Evolutionary conservation across 2,329 filamentous ascomycete species (phyloP).

Genomic region (Aspergillus felis): DNA sequence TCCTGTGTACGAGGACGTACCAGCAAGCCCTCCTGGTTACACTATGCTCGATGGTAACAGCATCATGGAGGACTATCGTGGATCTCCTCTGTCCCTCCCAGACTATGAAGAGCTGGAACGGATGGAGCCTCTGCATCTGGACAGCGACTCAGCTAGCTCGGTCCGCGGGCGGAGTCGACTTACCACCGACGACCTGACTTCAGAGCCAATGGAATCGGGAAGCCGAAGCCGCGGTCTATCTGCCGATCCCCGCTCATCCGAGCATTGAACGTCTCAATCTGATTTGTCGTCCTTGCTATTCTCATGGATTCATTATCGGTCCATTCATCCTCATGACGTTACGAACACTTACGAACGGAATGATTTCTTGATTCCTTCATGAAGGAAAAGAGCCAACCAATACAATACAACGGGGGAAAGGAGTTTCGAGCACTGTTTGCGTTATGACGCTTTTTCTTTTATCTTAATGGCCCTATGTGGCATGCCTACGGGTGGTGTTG

Average conservation of each 20-base stretch:
- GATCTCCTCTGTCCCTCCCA: slow-evolving; percentile 37
- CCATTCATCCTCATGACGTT: slow-evolving; percentile 6
- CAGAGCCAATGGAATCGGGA: slow-evolving; percentile 10
- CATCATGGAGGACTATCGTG: slow-evolving; percentile 45
- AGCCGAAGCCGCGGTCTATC: slow-evolving; percentile 14
- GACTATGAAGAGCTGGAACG: slow-evolving; percentile 47
- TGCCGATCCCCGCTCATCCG: slow-evolving; percentile 8
- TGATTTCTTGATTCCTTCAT: slow-evolving; percentile 1
- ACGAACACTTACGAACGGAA: slow-evolving; percentile 14
- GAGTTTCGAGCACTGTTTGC: background rate
- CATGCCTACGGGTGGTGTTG: background rate
- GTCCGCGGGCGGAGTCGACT: slow-evolving; percentile 27
- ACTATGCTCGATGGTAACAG: slow-evolving; percentile 38
- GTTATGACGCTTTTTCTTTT: background rate
- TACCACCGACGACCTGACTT: slow-evolving; percentile 30
- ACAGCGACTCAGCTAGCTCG: slow-evolving; percentile 30
- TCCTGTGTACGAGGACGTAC: slow-evolving; percentile 90
- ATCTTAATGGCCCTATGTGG: background rate
- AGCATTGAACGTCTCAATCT: background rate
- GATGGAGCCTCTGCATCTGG: slow-evolving; percentile 35
- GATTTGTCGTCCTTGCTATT: background rate
- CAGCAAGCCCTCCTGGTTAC: slow-evolving; percentile 76
- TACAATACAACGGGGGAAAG: background rate
- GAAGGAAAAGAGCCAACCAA: background rate
- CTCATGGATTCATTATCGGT: background rate